Evolutionary conservation across 164 flowering plant species (phyloP).

Genomic region (Euptelea pleiosperma): DNA sequence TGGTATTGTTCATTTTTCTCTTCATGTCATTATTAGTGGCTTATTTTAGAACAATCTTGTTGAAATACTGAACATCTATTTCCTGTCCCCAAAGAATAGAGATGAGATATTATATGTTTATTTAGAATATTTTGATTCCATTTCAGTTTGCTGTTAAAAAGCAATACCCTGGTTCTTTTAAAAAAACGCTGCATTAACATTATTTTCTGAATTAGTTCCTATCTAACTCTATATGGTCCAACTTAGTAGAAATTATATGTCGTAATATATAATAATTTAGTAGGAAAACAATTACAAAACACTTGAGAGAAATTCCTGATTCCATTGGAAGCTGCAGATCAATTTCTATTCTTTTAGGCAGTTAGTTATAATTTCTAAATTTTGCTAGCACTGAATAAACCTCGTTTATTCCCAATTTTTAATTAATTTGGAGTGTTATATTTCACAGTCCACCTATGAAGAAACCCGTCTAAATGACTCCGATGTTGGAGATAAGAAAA

Average conservation of each 20-base stretch:
- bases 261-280: too few relatives aligned
- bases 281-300: too few relatives aligned
- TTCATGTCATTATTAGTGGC: background rate
- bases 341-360: background rate
- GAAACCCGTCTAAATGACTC: conserved; percentile 71
- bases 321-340: too few relatives aligned
- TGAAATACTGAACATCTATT: too few relatives aligned
- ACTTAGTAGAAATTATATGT: too few relatives aligned
- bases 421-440: background rate
- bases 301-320: too few relatives aligned
- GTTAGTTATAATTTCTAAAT: background rate
- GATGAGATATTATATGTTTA: background rate
- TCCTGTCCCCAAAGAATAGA: too few relatives aligned
- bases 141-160: background rate
- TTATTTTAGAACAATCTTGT: background rate
- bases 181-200: background rate
- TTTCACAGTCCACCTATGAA: conserved; percentile 63
- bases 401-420: background rate
- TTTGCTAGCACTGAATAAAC: background rate
- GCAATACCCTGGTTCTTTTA: background rate
- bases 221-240: too few relatives aligned
- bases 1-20: conserved; percentile 41
- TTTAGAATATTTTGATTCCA: background rate
- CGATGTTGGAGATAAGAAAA: conserved; percentile 73
- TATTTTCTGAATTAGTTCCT: too few relatives aligned